Conservation (phyloP, 345 rosid genomes). For the Trapa bicornis region DNA sequence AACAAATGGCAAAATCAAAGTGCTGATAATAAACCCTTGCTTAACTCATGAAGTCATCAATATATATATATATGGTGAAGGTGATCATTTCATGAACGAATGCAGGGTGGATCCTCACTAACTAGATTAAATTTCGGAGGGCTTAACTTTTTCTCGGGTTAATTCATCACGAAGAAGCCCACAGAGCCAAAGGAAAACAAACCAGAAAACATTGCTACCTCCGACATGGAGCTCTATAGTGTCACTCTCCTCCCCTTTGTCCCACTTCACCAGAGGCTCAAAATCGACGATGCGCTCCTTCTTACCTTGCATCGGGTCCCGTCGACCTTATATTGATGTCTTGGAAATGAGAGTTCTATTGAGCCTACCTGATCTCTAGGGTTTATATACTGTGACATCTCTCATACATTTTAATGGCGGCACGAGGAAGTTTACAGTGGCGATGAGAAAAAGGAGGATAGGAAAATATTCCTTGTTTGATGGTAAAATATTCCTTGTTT, state of each 20-base stretch:
- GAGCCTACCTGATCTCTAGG: neutral
- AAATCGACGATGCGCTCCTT: slow-evolving; percentile 1
- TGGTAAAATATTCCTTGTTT: neutral
- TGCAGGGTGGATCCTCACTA: no score
- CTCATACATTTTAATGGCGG: neutral
- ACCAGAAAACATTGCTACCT: neutral
- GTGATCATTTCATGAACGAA: no score
- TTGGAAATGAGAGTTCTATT: neutral
- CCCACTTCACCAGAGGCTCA: slow-evolving; percentile 8
- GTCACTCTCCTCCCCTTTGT: slow-evolving; percentile 6
- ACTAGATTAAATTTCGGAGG: no score
- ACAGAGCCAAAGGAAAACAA: neutral
- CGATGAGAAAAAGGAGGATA: neutral
- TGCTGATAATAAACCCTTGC: no score
- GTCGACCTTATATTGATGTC: neutral
- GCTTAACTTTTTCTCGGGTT: no score
- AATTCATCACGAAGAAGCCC: no score
- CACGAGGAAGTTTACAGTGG: neutral
- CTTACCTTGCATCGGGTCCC: neutral
- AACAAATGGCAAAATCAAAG: neutral
- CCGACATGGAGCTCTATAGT: slow-evolving; percentile 5
- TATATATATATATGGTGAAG: no score
- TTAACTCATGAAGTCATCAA: no score
- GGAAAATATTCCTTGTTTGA: neutral
- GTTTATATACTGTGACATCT: neutral